A percentile compares a stretch with the other conserved stretches of the same genome.
phyloP scores from a whole-genome alignment of 495 filamentous ascomycete genomes.

The Lophiostoma macrostomum region DNA sequence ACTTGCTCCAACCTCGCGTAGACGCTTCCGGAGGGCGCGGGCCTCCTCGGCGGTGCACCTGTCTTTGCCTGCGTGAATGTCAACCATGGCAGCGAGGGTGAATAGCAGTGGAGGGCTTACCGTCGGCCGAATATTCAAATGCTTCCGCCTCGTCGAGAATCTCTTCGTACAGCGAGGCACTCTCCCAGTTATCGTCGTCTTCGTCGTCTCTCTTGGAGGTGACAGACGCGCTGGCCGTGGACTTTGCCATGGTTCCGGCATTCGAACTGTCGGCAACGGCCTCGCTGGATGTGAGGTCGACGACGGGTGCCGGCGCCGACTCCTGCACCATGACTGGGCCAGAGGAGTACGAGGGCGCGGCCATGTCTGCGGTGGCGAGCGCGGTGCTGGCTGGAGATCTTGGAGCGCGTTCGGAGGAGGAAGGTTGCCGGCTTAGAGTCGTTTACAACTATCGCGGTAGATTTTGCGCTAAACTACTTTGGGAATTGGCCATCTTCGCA shows the following conservation, averaged over 20 bases:
- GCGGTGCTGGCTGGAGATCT: neutral
- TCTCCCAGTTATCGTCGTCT: slow-evolving; percentile 63
- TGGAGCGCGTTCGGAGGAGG: too few species aligned
- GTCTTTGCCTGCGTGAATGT: slow-evolving; percentile 36
- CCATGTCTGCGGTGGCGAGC: slow-evolving; percentile 6
- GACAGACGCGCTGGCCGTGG: neutral
- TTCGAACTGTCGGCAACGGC: slow-evolving; percentile 5
- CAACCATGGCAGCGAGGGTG: neutral
- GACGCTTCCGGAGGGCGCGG: slow-evolving; percentile 59
- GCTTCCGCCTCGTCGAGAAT: slow-evolving; percentile 59
- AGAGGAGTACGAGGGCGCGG: too few species aligned
- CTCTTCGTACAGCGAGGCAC: slow-evolving; percentile 65
- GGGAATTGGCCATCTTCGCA: too few species aligned
- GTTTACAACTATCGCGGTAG: too few species aligned
- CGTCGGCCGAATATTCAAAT: slow-evolving; percentile 31
- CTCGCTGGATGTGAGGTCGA: slow-evolving; percentile 6
- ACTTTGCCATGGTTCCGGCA: neutral
- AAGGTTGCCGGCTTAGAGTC: too few species aligned
- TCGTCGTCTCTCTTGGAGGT: slow-evolving; percentile 48
- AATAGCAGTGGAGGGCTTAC: slow-evolving; percentile 16
- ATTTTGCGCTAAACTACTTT: too few species aligned
- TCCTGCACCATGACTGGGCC: slow-evolving; percentile 30
- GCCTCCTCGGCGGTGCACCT: slow-evolving; percentile 76
- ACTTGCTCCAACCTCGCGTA: slow-evolving; percentile 71
- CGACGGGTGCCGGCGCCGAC: neutral